Evolutionary conservation across 2,329 filamentous ascomycete genomes (phyloP).

Genomic region (Sclerotinia borealis): DNA sequence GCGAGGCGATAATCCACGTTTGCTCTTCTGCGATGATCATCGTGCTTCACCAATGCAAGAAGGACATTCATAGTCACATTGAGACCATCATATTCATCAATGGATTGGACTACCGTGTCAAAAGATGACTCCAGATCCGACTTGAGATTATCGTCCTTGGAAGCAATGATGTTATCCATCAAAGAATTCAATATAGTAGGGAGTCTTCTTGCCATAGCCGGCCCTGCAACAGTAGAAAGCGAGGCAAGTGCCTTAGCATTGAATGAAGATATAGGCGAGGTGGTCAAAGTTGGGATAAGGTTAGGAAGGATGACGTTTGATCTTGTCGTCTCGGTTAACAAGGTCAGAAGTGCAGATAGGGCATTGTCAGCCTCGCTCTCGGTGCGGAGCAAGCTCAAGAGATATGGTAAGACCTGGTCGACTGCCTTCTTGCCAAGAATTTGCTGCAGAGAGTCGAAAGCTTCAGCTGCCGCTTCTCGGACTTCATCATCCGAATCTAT

Average conservation of each 20-base stretch:
- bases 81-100: conserved; percentile 92
- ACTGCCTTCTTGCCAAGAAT: conserved; percentile 91
- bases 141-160: conserved; percentile 66
- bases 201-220: conserved; percentile 83
- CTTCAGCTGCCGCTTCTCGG: conserved; percentile 90
- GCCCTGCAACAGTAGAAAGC: conserved; percentile 81
- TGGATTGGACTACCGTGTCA: conserved; percentile 82
- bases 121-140: conserved; percentile 74
- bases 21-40: conserved; percentile 80
- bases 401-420: conserved; percentile 88
- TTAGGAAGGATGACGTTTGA: conserved; percentile 97
- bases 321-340: conserved; percentile 86
- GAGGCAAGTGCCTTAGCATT: conserved; percentile 93
- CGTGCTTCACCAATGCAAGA: conserved; percentile 79
- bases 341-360: conserved; percentile 81
- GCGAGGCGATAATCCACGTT: conserved; percentile 73
- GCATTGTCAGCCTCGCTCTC: conserved; percentile 88
- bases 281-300: conserved; percentile 86
- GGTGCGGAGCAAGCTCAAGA: conserved; percentile 81
- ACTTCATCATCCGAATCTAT: conserved; percentile 88
- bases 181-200: conserved; percentile 88
- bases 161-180: conserved; percentile 83
- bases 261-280: conserved; percentile 85
- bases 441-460: conserved; percentile 91
- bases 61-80: conserved; percentile 96